phyloP scores from a whole-genome alignment of 2,329 filamentous ascomycete genomes.

The Xylariaceae sp. region DNA sequence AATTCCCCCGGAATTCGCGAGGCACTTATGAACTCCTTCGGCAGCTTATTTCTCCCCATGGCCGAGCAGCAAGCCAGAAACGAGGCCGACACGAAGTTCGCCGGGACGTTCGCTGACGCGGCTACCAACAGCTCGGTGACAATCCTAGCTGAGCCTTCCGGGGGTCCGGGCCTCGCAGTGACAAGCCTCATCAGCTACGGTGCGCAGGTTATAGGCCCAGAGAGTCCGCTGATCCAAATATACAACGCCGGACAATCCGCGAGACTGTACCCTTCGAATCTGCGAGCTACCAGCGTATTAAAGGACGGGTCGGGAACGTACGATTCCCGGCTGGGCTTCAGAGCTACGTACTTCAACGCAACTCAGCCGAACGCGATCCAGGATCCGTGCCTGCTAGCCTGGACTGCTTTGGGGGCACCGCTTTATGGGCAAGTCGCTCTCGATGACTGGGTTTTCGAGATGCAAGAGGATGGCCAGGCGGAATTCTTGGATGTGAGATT shows the following conservation, averaged over 20 bases:
- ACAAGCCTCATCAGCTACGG: slow-evolving; percentile 13
- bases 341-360: slow-evolving; percentile 26
- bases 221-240: slow-evolving; percentile 21
- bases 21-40: slow-evolving; percentile 20
- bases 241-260: slow-evolving; percentile 20
- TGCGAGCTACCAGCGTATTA: slow-evolving; percentile 9
- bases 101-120: slow-evolving; percentile 12
- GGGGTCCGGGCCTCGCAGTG: slow-evolving; percentile 14
- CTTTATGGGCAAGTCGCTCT: slow-evolving; percentile 20
- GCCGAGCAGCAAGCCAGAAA: slow-evolving; percentile 23
- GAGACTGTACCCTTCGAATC: slow-evolving; percentile 24
- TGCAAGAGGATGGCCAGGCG: slow-evolving; percentile 25
- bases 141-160: background rate
- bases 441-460: slow-evolving; percentile 31
- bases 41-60: slow-evolving; percentile 23
- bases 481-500: slow-evolving; percentile 21
- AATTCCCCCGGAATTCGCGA: slow-evolving; percentile 13
- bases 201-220: slow-evolving; percentile 21
- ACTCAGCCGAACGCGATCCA: slow-evolving; percentile 8
- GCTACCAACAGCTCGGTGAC: slow-evolving; percentile 24
- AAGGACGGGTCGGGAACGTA: slow-evolving; percentile 8
- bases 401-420: slow-evolving; percentile 24
- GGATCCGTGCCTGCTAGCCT: slow-evolving; percentile 24
- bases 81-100: slow-evolving; percentile 22
- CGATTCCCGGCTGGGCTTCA: slow-evolving; percentile 24